These are phyloP conservation scores for Ailanthus altissimus DNA, from an alignment of 345 rosid genomes.

Conservation along the genomic window DNA sequence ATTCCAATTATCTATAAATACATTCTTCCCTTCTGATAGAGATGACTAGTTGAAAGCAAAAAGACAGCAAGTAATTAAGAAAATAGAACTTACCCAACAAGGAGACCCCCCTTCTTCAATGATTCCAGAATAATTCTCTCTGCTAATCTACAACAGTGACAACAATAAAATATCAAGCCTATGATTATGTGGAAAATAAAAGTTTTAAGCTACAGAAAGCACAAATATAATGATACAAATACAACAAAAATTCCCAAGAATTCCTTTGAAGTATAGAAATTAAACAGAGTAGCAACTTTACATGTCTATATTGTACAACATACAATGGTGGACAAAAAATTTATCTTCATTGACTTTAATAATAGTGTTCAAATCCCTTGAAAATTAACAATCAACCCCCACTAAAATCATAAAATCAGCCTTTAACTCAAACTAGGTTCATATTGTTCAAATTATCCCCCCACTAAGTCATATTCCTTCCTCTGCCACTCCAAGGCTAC, in stretches of 20 bases:
- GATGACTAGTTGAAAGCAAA: slow-evolving; percentile 9
- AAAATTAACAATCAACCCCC: too few species aligned
- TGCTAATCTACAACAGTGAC: slow-evolving; percentile 59
- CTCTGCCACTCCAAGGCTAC: too few species aligned
- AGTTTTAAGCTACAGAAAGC: background rate
- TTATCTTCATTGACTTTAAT: too few species aligned
- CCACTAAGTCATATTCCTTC: too few species aligned
- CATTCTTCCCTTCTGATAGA: slow-evolving; percentile 7
- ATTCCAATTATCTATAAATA: slow-evolving; percentile 1
- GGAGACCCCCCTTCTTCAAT: slow-evolving; percentile 56
- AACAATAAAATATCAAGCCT: background rate
- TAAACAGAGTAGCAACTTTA: slow-evolving; percentile 3
- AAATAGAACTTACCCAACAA: slow-evolving; percentile 59
- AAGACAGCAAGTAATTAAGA: slow-evolving; percentile 9
- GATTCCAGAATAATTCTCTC: slow-evolving; percentile 77
- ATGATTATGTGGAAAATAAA: background rate
- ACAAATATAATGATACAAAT: background rate
- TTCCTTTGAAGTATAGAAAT: background rate
- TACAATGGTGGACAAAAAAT: too few species aligned
- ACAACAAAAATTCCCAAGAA: background rate
- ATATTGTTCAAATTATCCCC: too few species aligned
- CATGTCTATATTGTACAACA: slow-evolving; percentile 1
- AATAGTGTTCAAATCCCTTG: too few species aligned
- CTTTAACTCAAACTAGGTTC: too few species aligned
- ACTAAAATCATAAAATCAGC: too few species aligned